A percentile compares a stretch with the other conserved stretches of the same genome.
Evolutionary conservation across 257 asterid genomes (phyloP).

Genomic region (Ocimum tenuiflorum): DNA sequence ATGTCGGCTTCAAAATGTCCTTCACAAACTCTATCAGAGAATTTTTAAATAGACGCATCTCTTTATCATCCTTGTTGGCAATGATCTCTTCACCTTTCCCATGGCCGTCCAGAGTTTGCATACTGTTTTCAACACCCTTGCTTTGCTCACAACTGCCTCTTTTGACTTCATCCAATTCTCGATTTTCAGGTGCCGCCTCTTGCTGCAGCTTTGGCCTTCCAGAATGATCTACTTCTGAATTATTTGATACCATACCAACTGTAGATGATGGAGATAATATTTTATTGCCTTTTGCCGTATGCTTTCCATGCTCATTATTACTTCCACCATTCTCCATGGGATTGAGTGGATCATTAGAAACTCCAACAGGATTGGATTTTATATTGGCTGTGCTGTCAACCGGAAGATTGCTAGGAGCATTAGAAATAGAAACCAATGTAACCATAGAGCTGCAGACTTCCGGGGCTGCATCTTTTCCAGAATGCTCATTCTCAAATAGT

Average conservation of each 20-base stretch:
- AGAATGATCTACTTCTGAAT: constrained; percentile 17
- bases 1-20: constrained; percentile 75
- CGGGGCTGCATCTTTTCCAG: constrained; percentile 29
- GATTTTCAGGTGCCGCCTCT: constrained; percentile 22
- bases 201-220: constrained; percentile 32
- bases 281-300: constrained; percentile 30
- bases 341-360: constrained; percentile 25
- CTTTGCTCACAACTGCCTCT: constrained; percentile 21
- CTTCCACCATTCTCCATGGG: constrained; percentile 26
- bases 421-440: constrained; percentile 20
- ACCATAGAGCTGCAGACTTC: constrained; percentile 27
- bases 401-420: constrained; percentile 19
- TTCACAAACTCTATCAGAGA: constrained; percentile 78
- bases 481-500: constrained; percentile 22
- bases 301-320: constrained; percentile 26
- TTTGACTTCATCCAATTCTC: constrained; percentile 32
- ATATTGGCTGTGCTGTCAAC: constrained; percentile 7
- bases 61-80: constrained; percentile 70
- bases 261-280: constrained; percentile 25
- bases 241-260: constrained; percentile 23
- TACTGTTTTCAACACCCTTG: constrained; percentile 35
- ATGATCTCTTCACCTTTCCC: constrained; percentile 45
- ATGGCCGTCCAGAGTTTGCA: constrained; percentile 29
- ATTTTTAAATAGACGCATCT: constrained; percentile 66
- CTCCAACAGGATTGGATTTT: constrained; percentile 25